These are phyloP conservation scores for Exophiala sp. DNA, from an alignment of 2,329 filamentous ascomycete species.

Conservation along the genomic window DNA sequence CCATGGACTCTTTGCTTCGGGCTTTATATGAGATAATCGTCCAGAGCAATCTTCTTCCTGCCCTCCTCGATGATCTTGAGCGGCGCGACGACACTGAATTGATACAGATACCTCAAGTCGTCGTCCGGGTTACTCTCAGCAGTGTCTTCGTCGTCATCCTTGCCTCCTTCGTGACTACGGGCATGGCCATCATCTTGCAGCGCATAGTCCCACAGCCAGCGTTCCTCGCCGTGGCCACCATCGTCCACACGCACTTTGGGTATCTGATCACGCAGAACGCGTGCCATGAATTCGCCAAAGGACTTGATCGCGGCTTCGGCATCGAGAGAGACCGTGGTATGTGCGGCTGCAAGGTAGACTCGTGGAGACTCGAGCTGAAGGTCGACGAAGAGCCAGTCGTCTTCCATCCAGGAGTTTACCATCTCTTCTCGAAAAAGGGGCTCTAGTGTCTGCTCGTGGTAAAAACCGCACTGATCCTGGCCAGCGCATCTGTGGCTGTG, in stretches of 20 bases:
- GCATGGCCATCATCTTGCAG: background rate
- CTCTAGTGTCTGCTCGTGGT: too few relatives aligned
- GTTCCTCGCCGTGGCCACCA: conserved; percentile 14
- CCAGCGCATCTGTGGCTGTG: too few relatives aligned
- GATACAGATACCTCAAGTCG: background rate
- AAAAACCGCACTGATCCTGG: too few relatives aligned
- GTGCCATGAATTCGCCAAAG: conserved; percentile 18
- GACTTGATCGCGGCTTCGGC: conserved; percentile 19
- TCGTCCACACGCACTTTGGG: conserved; percentile 6
- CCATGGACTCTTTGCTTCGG: background rate
- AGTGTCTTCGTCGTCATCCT: background rate
- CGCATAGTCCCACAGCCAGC: conserved; percentile 22
- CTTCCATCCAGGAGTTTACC: background rate
- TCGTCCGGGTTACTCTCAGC: background rate
- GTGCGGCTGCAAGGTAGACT: conserved; percentile 21
- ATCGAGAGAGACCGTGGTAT: conserved; percentile 21
- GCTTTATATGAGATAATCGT: background rate
- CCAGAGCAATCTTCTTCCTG: conserved; percentile 9
- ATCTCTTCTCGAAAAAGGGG: background rate
- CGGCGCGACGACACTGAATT: conserved; percentile 15
- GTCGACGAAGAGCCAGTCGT: conserved; percentile 6
- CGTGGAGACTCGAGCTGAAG: background rate
- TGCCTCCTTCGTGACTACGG: background rate
- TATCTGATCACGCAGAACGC: conserved; percentile 17
- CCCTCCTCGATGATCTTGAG: conserved; percentile 11